Conservation (phyloP, 2,329 filamentous ascomycete genomes). For the Aspergillus fijiensis region DNA sequence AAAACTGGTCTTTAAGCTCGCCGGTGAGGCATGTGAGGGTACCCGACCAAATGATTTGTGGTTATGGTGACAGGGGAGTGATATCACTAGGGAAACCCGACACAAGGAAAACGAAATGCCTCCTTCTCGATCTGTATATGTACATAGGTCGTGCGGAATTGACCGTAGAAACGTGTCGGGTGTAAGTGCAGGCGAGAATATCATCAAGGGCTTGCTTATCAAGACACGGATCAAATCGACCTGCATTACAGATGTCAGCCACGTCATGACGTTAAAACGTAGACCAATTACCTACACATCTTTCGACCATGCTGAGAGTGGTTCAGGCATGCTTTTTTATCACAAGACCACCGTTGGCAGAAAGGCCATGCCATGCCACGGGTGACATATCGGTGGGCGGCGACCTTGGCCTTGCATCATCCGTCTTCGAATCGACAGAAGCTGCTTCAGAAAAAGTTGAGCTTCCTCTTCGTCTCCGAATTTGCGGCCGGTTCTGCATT, state of each 20-base stretch:
- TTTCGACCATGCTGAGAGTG: background rate
- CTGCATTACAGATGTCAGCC: background rate
- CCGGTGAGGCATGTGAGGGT: background rate
- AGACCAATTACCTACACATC: background rate
- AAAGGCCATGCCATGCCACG: too few species aligned
- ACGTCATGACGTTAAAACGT: background rate
- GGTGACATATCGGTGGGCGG: background rate
- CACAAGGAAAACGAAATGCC: background rate
- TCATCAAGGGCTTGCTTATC: background rate
- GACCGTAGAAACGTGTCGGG: background rate
- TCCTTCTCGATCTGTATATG: background rate
- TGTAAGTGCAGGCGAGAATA: background rate
- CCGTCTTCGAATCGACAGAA: background rate
- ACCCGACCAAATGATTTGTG: background rate
- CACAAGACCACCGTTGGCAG: too few species aligned
- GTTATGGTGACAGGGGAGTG: background rate
- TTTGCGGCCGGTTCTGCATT: slow-evolving; percentile 18
- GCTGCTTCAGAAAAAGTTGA: slow-evolving; percentile 30
- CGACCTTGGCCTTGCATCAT: background rate
- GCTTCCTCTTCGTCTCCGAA: slow-evolving; percentile 22
- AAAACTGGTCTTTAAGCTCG: background rate
- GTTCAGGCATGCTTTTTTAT: background rate
- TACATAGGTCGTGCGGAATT: background rate
- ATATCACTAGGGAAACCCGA: background rate
- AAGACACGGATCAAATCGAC: background rate